Conservation (phyloP, 805 yeast species). For the Ogataea paradorogensis region DNA sequence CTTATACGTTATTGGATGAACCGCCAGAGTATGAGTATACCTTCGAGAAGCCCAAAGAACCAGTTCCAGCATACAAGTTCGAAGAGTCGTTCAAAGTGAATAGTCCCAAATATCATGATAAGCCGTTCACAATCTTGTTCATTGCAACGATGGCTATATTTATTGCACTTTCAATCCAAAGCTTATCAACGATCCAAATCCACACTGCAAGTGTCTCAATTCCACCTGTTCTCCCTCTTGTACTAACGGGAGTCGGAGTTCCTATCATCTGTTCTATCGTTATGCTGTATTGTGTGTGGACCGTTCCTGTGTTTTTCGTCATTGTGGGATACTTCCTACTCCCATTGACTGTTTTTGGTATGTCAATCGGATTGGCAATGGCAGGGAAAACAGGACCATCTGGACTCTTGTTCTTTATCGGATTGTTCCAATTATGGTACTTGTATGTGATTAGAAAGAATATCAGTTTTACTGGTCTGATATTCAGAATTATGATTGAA, state of each 20-base stretch:
- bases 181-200: neutral
- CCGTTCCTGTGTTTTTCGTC: constrained; percentile 30
- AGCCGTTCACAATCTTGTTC: constrained; percentile 60
- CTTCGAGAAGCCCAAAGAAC: constrained; percentile 31
- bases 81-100: constrained; percentile 68
- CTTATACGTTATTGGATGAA: constrained; percentile 17
- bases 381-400: constrained; percentile 22
- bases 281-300: constrained; percentile 24
- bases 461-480: constrained; percentile 29
- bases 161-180: neutral
- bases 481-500: constrained; percentile 52
- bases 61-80: constrained; percentile 41
- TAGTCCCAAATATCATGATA: constrained; percentile 65
- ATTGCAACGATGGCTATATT: constrained; percentile 23
- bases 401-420: constrained; percentile 19
- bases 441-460: constrained; percentile 26
- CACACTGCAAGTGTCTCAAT: neutral
- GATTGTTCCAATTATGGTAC: constrained; percentile 23
- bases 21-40: constrained; percentile 30
- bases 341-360: constrained; percentile 27
- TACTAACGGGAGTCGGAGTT: constrained; percentile 13
- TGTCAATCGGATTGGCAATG: constrained; percentile 19
- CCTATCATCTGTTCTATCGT: constrained; percentile 25
- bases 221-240: constrained; percentile 8
- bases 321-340: constrained; percentile 28